Evolutionary conservation across 225 moss, liverwort and hornwort species (phyloP), one percentile per base, ranked within the genome.

Genomic region (Neckera pumila): DNA sequence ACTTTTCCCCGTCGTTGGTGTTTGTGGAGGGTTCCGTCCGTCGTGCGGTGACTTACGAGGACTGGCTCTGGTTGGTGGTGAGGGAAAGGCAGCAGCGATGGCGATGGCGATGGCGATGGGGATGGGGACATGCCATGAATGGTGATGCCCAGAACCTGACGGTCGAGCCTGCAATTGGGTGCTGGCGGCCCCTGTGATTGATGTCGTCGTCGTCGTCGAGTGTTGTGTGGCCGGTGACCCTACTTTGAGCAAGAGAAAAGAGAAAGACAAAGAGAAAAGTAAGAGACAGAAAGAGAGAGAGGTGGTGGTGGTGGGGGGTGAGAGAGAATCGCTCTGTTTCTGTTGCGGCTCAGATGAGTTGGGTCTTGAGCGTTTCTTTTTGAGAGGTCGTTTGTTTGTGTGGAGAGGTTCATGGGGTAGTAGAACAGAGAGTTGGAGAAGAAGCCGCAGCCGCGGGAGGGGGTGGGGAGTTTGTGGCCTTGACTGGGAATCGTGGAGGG

Each of bases 51-150:
- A 87, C 81, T 81, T 81, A 30, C 80, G 72, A 81, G 73, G 67
- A 38, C 84, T 84, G 66, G 60, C 77, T 59, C 85, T 78, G 90
- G 90, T 90, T 90, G 90, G 87, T 90, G 90, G 87, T 90, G 85
- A 86, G 88, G 70, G 82, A 43, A 90, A 62, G 81, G 85, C 87
- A 66, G 90, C 88, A 90, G 88, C 77, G 67, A 81, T 81, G 84
- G 80, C 66, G 87, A 88, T 90, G 87, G 85, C 88, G 85, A 90
- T 76, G 90, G 88, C 76, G 75, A 85, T 85, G 87, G 85, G 33
- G 81, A 85, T 90, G 90, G 76, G 64, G 87, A 61, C 85, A 85
- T 76, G 88, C 86, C 86, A 82, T 90, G 90, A 77, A 69, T 85
- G 79, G 84, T 73, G 82, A 82, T 87, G 87, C 67, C 33, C 72